These are phyloP conservation scores for Gossypium schwendimanii DNA, from an alignment of 441 rosid genomes.

Conservation along the genomic window DNA sequence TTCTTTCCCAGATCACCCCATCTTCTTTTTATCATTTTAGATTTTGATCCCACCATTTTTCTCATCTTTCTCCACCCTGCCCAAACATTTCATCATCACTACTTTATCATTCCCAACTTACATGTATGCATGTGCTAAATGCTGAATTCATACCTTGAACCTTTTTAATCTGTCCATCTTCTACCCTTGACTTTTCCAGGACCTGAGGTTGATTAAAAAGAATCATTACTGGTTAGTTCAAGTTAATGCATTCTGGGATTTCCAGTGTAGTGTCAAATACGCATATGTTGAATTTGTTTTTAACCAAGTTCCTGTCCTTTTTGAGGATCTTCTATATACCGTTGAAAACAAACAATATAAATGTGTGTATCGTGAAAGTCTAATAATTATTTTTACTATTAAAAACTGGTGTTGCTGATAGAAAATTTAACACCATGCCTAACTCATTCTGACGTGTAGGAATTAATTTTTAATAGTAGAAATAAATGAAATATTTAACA, in stretches of 20 bases:
- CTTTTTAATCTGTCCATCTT: conserved; percentile 22
- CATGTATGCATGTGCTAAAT: background rate
- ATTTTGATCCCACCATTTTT: conserved; percentile 36
- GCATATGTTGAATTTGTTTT: background rate
- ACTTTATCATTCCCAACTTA: too few relatives aligned
- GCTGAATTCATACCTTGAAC: conserved; percentile 35
- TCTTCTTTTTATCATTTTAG: conserved; percentile 37
- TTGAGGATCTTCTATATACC: too few relatives aligned
- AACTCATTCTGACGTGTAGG: too few relatives aligned
- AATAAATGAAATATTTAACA: too few relatives aligned
- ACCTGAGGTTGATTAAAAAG: conserved; percentile 36
- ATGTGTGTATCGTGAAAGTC: too few relatives aligned
- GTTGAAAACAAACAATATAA: too few relatives aligned
- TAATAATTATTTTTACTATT: too few relatives aligned
- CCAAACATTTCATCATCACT: background rate
- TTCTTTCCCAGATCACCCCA: conserved; percentile 38
- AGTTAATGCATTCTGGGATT: background rate
- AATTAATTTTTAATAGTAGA: too few relatives aligned
- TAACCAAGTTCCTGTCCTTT: too few relatives aligned
- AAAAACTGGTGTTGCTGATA: too few relatives aligned
- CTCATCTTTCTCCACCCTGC: conserved; percentile 33
- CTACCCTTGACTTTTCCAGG: conserved; percentile 33
- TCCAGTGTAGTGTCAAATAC: background rate
- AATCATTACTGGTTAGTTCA: conserved; percentile 1
- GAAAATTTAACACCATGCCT: too few relatives aligned